Evolutionary conservation across 495 filamentous ascomycete genomes (phyloP).

Genomic region (Haplographium delicatum): DNA sequence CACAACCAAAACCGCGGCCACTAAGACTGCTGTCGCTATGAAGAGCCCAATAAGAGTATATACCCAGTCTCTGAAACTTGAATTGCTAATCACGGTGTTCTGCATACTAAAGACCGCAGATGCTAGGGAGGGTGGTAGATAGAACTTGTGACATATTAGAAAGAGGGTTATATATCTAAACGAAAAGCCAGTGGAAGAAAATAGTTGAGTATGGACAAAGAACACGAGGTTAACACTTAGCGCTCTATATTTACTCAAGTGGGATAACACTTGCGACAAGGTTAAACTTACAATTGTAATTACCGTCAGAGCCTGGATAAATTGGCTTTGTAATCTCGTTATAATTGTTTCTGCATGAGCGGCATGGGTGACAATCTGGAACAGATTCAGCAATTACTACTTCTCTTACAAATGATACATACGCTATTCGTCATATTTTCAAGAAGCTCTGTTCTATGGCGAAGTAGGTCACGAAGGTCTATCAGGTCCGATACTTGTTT

Average conservation of each 20-base stretch:
- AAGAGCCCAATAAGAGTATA: too few relatives aligned
- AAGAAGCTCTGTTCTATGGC: slow-evolving; percentile 6
- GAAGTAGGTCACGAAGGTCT: slow-evolving; percentile 3
- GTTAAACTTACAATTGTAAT: slow-evolving; percentile 16
- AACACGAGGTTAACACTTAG: too few relatives aligned
- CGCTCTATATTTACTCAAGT: too few relatives aligned
- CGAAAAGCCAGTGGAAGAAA: not conserved
- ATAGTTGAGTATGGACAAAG: not conserved
- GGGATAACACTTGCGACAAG: too few relatives aligned
- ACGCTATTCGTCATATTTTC: slow-evolving; percentile 14
- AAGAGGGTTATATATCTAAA: not conserved
- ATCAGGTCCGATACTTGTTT: slow-evolving; percentile 9
- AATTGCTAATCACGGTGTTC: too few relatives aligned
- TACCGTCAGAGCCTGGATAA: slow-evolving; percentile 10
- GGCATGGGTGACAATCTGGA: slow-evolving; percentile 9
- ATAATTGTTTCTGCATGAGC: slow-evolving; percentile 3
- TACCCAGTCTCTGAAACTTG: too few relatives aligned
- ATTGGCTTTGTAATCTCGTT: not conserved
- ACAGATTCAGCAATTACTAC: not conserved
- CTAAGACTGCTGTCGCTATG: too few relatives aligned
- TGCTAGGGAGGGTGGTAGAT: not conserved
- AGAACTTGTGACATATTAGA: not conserved
- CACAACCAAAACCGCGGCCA: too few relatives aligned
- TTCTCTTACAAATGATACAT: not conserved
- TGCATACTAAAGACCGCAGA: slow-evolving; percentile 6